A percentile compares a stretch with the other conserved stretches of the same genome.
Evolutionary conservation across 768 basidiomycete species (phyloP).

Genomic region (Phanerochaete sordida): DNA sequence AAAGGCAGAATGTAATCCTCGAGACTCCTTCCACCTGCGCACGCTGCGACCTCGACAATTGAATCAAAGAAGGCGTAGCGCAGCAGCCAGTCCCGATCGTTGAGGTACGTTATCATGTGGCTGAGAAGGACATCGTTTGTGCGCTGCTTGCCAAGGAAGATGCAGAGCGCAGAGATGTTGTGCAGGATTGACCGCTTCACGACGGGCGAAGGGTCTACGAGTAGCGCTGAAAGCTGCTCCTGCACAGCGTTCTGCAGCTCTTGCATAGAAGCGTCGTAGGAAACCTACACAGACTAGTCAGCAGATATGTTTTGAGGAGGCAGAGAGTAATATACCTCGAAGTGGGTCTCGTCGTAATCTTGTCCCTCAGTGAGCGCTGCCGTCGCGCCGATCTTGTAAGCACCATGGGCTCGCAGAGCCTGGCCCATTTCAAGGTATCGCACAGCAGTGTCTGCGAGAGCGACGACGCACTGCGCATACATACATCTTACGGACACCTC

Average conservation of each 20-base stretch:
- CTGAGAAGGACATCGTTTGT: conserved; percentile 95
- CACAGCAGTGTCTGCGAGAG: conserved; percentile 81
- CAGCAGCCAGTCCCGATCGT: conserved; percentile 90
- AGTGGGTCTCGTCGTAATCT: conserved; percentile 74
- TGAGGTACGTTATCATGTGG: conserved; percentile 79
- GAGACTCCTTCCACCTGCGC: conserved; percentile 85
- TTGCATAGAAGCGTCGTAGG: conserved; percentile 82
- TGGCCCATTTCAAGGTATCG: conserved; percentile 93
- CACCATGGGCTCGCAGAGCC: conserved; percentile 80
- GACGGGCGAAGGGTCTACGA: conserved; percentile 84
- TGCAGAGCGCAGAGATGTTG: conserved; percentile 84
- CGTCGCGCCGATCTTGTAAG: conserved; percentile 51
- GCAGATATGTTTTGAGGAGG: background rate
- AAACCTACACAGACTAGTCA: conserved; percentile 50
- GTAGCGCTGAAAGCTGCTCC: conserved; percentile 80
- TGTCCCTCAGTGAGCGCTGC: conserved; percentile 40
- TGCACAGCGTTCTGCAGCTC: conserved; percentile 85
- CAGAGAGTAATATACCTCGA: conserved; percentile 59
- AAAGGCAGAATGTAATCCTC: conserved; percentile 97
- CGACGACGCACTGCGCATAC: conserved; percentile 81
- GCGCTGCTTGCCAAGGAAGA: conserved; percentile 88
- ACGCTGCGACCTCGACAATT: conserved; percentile 92
- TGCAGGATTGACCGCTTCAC: conserved; percentile 90
- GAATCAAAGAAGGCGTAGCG: conserved; percentile 93
- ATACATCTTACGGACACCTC: conserved; percentile 81